phyloP scores from a whole-genome alignment of 2,329 filamentous ascomycete species.

The Berkeleyomyces basicola region DNA sequence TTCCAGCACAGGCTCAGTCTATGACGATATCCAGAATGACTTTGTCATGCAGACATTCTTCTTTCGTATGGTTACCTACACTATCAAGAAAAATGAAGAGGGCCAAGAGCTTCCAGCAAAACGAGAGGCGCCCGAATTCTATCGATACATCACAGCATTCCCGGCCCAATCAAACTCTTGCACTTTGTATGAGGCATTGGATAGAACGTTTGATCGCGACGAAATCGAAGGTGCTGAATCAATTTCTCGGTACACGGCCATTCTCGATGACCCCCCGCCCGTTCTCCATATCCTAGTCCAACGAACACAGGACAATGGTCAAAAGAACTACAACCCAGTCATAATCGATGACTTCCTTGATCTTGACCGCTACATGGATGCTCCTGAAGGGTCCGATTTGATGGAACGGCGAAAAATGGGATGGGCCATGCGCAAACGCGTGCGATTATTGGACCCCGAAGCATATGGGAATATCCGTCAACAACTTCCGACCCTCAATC shows the following conservation, averaged over 20 bases:
- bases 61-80: slow-evolving; percentile 43
- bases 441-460: neutral
- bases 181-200: slow-evolving; percentile 69
- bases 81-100: slow-evolving; percentile 31
- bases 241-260: slow-evolving; percentile 48
- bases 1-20: slow-evolving; percentile 46
- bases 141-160: slow-evolving; percentile 45
- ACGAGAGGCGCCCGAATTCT: slow-evolving; percentile 26
- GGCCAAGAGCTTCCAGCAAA: slow-evolving; percentile 11
- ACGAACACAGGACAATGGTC: slow-evolving; percentile 55
- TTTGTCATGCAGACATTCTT: slow-evolving; percentile 56
- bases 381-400: slow-evolving; percentile 40
- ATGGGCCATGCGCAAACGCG: slow-evolving; percentile 43
- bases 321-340: slow-evolving; percentile 64
- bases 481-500: neutral
- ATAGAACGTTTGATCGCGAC: slow-evolving; percentile 70
- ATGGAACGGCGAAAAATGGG: slow-evolving; percentile 48
- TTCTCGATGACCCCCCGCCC: slow-evolving; percentile 54
- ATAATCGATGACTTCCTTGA: slow-evolving; percentile 67
- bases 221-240: slow-evolving; percentile 47
- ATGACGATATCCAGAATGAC: slow-evolving; percentile 61
- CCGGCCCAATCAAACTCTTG: slow-evolving; percentile 32
- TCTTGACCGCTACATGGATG: slow-evolving; percentile 75
- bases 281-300: slow-evolving; percentile 83
- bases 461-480: slow-evolving; percentile 6